Base-by-base conservation (phyloP, 2,329 filamentous ascomycete genomes). In the Epichloe scottii region DNA sequence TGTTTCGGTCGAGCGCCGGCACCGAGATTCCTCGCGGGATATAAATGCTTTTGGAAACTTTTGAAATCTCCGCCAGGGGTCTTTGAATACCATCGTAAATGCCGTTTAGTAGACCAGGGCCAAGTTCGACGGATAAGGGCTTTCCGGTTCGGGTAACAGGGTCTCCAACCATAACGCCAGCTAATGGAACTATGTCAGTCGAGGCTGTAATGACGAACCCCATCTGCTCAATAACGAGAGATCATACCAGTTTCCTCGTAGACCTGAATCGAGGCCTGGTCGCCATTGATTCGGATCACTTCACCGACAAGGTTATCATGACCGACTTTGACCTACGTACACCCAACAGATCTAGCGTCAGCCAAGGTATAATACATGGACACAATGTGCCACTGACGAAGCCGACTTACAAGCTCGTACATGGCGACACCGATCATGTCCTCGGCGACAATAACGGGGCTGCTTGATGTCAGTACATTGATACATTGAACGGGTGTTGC, bases 31-130 rank as follows among this genome's bases (percentile, higher is more conserved):
- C 93, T 61, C 93, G 88, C 63, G 93, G 93, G 58, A 98, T 98
- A 71, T 98, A 98, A 70, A 98, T 98, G 70, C 87, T 89, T 64
- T 89, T 75, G 49, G 89, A 82, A 46, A 79, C 71, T 40, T 84
- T 74, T 60, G 88, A 76, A 63, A 98, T 98, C 59, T 81, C 83
- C 71, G 85, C 85, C 61, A 98, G 83, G 48, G 93, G 93, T 66
- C 93, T 85, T 71, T 98, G 93, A 63, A 98, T 98, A 74, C 93
- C 93, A 69, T 98, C 93, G 77, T 97, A 98, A 70, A 98, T 98
- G 59, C 93, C 96, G 74, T 97, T 91, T 80, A 98, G 89, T 68
- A 98, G 76, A 67, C 93, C 93, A 57, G 93, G 93, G 48, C 93
- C 93, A 46, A 98, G 85, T 71, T 98, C 93, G 71, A 98, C 93